Percentiles rank a stretch among this genome's conserved stretches.
Evolutionary conservation across 148 eudicot genomes (phyloP).

Genomic region (Talinum fruticosum): DNA sequence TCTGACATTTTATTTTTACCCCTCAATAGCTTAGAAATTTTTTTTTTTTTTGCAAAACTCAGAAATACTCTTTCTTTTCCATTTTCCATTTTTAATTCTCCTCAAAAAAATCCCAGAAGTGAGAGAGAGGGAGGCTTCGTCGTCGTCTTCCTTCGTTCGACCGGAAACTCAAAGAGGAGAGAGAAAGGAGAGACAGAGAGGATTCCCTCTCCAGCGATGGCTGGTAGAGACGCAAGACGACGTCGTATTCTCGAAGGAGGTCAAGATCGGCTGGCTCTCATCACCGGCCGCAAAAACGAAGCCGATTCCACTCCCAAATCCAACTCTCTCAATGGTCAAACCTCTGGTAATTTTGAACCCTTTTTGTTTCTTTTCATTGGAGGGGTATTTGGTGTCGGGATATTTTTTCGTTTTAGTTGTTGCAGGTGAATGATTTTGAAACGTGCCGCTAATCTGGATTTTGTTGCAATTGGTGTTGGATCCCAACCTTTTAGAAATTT

Average conservation of each 20-base stretch:
- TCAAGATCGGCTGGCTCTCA: constrained; percentile 57
- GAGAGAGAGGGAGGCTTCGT: not conserved
- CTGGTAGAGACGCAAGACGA: constrained; percentile 50
- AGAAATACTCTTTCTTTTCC: not conserved
- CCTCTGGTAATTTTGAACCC: constrained; percentile 27
- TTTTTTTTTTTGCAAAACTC: not conserved
- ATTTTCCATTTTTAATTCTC: not conserved
- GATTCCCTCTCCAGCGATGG: not conserved
- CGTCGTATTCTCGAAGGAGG: constrained; percentile 65
- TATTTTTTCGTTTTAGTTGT: not conserved
- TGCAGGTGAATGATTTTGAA: not conserved
- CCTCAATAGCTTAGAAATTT: too few species aligned
- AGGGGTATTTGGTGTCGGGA: too few species aligned
- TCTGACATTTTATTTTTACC: not conserved
- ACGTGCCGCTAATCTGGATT: not conserved
- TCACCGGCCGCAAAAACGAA: constrained; percentile 48
- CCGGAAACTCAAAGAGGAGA: not conserved
- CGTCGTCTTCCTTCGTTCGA: not conserved
- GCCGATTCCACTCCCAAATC: constrained; percentile 18
- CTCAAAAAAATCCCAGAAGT: not conserved
- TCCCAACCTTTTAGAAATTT: not conserved
- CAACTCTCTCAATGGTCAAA: constrained; percentile 10
- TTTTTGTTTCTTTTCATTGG: not conserved
- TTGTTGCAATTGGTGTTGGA: not conserved
- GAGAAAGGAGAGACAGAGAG: not conserved